These are phyloP conservation scores for Penicillium polonicum DNA, from an alignment of 2,329 filamentous ascomycete species.

Conservation along the genomic window DNA sequence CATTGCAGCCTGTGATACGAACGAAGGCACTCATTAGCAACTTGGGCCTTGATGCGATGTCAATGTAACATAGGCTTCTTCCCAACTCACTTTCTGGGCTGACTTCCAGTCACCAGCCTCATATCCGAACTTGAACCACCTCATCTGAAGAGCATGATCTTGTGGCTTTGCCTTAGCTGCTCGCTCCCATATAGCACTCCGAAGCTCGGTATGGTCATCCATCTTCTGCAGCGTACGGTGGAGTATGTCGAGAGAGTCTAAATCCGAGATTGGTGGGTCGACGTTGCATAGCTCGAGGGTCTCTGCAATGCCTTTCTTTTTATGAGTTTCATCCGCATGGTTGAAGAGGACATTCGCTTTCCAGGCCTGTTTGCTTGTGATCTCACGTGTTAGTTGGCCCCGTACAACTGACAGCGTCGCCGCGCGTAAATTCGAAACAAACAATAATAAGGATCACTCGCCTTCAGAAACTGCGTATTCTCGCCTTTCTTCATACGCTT, in stretches of 20 bases:
- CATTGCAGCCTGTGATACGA: conserved; percentile 46
- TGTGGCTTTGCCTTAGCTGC: conserved; percentile 47
- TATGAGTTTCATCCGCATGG: conserved; percentile 43
- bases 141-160: conserved; percentile 45
- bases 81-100: conserved; percentile 49
- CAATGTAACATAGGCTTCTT: not conserved
- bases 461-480: conserved; percentile 43
- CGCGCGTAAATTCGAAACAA: not conserved
- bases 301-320: conserved; percentile 45
- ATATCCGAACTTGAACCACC: conserved; percentile 47
- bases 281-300: conserved; percentile 44
- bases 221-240: conserved; percentile 41
- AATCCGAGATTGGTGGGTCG: conserved; percentile 45
- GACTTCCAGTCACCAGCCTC: conserved; percentile 46
- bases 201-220: conserved; percentile 35
- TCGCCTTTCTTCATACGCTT: conserved; percentile 58
- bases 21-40: not conserved
- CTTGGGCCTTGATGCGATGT: not conserved
- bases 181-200: conserved; percentile 46
- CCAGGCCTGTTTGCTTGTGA: conserved; percentile 37
- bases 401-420: not conserved
- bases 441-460: conserved; percentile 17
- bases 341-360: conserved; percentile 44
- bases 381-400: not conserved
- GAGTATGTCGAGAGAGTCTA: conserved; percentile 47